A percentile compares a stretch with the other conserved stretches of the same genome.
Evolutionary conservation across 495 filamentous ascomycete genomes (phyloP).

Genomic region (Arthonia radiata): DNA sequence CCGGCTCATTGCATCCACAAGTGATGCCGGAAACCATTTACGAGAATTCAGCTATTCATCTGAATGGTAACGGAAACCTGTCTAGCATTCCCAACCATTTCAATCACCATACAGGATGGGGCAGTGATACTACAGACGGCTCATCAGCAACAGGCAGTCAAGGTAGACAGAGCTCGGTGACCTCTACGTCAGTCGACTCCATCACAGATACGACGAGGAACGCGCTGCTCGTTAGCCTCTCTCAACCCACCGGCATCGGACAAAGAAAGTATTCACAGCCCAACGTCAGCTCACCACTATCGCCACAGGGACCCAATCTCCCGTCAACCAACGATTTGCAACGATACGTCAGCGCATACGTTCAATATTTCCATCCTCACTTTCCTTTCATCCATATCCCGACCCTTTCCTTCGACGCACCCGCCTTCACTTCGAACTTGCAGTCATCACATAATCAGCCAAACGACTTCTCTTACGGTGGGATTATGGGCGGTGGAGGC

Average conservation of each 20-base stretch:
- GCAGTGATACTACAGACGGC: too few species aligned
- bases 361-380: constrained; percentile 88
- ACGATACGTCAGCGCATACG: constrained; percentile 75
- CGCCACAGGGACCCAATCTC: constrained; percentile 22
- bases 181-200: constrained; percentile 43
- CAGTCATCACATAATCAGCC: constrained; percentile 26
- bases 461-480: constrained; percentile 31
- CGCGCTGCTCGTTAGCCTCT: constrained; percentile 59
- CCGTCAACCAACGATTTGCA: constrained; percentile 84
- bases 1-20: too few species aligned
- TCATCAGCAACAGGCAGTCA: too few species aligned
- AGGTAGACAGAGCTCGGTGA: constrained; percentile 41
- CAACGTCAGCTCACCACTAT: constrained; percentile 37
- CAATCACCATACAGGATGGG: too few species aligned
- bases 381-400: constrained; percentile 82
- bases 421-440: constrained; percentile 35
- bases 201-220: constrained; percentile 88
- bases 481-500: constrained; percentile 56
- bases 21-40: too few species aligned
- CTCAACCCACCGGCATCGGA: constrained; percentile 47
- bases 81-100: too few species aligned
- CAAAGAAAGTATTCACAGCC: constrained; percentile 59
- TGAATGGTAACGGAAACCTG: too few species aligned
- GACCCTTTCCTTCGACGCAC: constrained; percentile 71
- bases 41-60: too few species aligned